Conservation (phyloP, 2,329 filamentous ascomycete species). For the Ophiostoma pallidulum region DNA sequence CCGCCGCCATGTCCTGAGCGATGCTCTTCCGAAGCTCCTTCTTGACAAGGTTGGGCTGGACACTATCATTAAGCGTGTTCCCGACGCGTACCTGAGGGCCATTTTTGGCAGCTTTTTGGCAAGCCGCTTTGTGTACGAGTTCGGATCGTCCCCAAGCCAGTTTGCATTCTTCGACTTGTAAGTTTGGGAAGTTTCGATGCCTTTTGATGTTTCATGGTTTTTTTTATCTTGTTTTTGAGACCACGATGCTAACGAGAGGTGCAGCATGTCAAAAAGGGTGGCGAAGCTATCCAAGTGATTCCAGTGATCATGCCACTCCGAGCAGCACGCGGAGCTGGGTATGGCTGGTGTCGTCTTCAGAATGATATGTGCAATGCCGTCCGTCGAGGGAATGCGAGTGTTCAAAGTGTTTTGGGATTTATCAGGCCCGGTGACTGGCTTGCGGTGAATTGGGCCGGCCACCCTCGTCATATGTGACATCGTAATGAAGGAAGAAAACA, state of each 20-base stretch:
- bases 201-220: neutral
- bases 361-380: too few relatives aligned
- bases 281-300: neutral
- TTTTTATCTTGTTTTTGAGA: neutral
- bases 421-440: too few relatives aligned
- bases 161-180: constrained; percentile 99
- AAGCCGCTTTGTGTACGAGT: constrained; percentile 92
- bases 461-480: too few relatives aligned
- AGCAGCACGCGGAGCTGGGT: too few relatives aligned
- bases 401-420: too few relatives aligned
- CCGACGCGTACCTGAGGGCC: constrained; percentile 81
- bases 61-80: constrained; percentile 76
- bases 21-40: constrained; percentile 78
- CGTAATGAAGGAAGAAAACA: too few relatives aligned
- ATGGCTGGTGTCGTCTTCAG: too few relatives aligned
- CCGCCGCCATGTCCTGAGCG: constrained; percentile 65
- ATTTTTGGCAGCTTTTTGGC: constrained; percentile 96
- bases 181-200: constrained; percentile 31
- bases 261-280: constrained; percentile 57
- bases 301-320: too few relatives aligned
- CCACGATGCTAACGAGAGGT: neutral
- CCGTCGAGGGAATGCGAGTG: too few relatives aligned
- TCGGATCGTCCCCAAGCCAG: constrained; percentile 83
- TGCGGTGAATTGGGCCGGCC: too few relatives aligned
- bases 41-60: constrained; percentile 86